These are phyloP conservation scores for Talaromyces atroroseus DNA, from an alignment of 2,329 filamentous ascomycete genomes.

Conservation along the genomic window DNA sequence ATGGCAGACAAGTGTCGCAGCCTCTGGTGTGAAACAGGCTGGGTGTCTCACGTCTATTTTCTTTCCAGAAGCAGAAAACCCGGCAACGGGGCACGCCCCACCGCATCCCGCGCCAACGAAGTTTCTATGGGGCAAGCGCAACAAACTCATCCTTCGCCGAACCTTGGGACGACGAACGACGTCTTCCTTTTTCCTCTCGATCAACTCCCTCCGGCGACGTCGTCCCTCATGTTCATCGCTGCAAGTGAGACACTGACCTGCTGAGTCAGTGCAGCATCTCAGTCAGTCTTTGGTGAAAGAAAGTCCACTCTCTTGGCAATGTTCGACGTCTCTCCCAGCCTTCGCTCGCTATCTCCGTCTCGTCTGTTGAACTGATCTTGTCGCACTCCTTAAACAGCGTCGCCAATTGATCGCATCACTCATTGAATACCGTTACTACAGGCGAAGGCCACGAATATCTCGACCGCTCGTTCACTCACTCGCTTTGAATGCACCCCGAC, in stretches of 20 bases:
- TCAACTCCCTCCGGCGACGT: not conserved
- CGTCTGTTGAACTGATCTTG: not conserved
- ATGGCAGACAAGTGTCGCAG: too few relatives aligned
- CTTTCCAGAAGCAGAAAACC: not conserved
- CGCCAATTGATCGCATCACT: not conserved
- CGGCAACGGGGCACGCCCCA: not conserved
- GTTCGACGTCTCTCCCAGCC: not conserved
- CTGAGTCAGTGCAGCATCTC: not conserved
- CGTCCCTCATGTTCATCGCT: not conserved
- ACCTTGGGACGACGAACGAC: not conserved
- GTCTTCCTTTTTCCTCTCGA: not conserved
- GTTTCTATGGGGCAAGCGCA: not conserved
- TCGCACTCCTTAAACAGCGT: slow-evolving; percentile 1
- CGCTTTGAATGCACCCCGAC: not conserved
- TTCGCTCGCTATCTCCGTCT: slow-evolving; percentile 1
- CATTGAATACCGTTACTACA: not conserved
- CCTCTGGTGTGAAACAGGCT: not conserved
- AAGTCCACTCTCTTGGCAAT: not conserved
- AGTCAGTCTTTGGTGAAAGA: not conserved
- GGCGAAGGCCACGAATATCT: not conserved
- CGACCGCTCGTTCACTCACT: not conserved
- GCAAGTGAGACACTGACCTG: not conserved
- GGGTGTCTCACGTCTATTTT: too few relatives aligned
- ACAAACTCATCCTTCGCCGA: not conserved
- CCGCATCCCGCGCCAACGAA: not conserved